Percentiles rank a stretch among this genome's conserved stretches.
phyloP scores from a whole-genome alignment of 352 stramenopile species.

The Phytophthora macrochlamydospora region DNA sequence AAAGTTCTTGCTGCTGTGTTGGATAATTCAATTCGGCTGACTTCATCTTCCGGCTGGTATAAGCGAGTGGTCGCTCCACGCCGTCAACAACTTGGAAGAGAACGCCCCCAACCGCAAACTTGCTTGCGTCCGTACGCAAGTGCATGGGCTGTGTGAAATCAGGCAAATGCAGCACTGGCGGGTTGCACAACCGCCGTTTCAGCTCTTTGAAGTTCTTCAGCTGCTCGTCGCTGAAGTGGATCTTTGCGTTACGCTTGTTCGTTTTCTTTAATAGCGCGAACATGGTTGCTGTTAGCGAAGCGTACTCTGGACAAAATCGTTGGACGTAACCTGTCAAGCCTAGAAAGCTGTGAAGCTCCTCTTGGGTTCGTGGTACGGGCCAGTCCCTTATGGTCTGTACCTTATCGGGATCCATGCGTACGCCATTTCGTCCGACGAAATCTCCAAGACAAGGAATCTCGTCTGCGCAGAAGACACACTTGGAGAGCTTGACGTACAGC shows the following conservation, averaged over 20 bases:
- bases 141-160: too few relatives aligned
- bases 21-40: background rate
- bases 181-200: too few relatives aligned
- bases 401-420: constrained; percentile 15
- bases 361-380: constrained; percentile 5
- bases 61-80: too few relatives aligned
- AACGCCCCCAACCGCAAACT: too few relatives aligned
- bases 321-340: constrained; percentile 3
- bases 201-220: too few relatives aligned
- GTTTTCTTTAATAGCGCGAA: constrained; percentile 1
- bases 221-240: too few relatives aligned
- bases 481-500: constrained; percentile 14
- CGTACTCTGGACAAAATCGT: background rate
- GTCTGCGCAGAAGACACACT: constrained; percentile 13
- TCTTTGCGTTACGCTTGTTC: background rate
- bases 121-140: too few relatives aligned
- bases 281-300: background rate
- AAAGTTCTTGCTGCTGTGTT: background rate
- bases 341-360: constrained; percentile 5
- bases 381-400: constrained; percentile 4
- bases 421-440: constrained; percentile 14
- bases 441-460: constrained; percentile 22
- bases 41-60: background rate
- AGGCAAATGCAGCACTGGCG: too few relatives aligned
- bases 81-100: too few relatives aligned